phyloP scores from a whole-genome alignment of 768 basidiomycete genomes.

The Trametes cinnabarina region DNA sequence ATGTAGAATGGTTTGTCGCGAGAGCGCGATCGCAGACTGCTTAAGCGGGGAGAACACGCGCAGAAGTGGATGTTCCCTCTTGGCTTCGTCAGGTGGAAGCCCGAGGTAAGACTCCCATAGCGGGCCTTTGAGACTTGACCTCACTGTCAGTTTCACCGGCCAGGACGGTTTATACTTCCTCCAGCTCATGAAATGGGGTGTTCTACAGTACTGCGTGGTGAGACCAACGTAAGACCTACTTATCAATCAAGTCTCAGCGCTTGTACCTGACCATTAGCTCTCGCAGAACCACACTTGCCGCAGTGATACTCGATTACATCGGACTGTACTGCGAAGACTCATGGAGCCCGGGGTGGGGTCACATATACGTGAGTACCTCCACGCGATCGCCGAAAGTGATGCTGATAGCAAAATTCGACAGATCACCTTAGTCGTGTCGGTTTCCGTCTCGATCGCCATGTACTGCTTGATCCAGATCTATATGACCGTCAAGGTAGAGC shows the following conservation, averaged over 20 bases:
- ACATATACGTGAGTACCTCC: constrained; percentile 53
- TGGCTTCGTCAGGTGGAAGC: constrained; percentile 59
- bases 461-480: constrained; percentile 76
- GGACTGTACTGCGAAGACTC: constrained; percentile 74
- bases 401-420: constrained; percentile 22
- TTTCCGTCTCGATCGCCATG: constrained; percentile 76
- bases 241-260: neutral
- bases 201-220: constrained; percentile 70
- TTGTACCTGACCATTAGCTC: neutral
- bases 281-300: constrained; percentile 52
- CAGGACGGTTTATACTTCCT: constrained; percentile 68
- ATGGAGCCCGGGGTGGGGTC: constrained; percentile 66
- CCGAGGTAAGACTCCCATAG: constrained; percentile 37
- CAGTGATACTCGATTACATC: constrained; percentile 58
- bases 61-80: constrained; percentile 72
- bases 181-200: constrained; percentile 74
- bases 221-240: constrained; percentile 58
- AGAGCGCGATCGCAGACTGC: constrained; percentile 46
- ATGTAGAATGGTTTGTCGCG: constrained; percentile 48
- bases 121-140: neutral
- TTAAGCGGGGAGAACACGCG: constrained; percentile 42
- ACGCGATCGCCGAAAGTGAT: neutral
- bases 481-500: constrained; percentile 48
- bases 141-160: neutral
- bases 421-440: constrained; percentile 60